Percentiles rank a stretch among this genome's conserved stretches.
These are phyloP conservation scores for Fibroporia radiculosa DNA, from an alignment of 768 basidiomycete species.

Conservation along the genomic window DNA sequence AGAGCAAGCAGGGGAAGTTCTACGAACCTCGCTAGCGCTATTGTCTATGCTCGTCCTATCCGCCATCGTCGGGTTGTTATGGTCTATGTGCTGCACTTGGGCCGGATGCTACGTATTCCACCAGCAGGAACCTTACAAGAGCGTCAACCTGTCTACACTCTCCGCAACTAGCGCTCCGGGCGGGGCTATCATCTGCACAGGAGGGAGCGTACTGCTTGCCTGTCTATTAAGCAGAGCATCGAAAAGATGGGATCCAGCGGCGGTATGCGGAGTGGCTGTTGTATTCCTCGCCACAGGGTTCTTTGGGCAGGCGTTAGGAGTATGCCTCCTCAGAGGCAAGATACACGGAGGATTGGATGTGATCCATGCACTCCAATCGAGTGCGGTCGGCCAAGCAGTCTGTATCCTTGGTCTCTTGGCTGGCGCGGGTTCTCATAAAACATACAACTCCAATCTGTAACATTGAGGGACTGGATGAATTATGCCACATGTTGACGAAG, in stretches of 20 bases:
- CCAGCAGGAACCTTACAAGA: neutral
- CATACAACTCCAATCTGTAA: neutral
- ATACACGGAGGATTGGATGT: neutral
- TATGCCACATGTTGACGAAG: too few relatives aligned
- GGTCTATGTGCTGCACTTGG: neutral
- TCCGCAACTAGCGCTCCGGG: neutral
- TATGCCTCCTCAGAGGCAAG: neutral
- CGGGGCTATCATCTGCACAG: neutral
- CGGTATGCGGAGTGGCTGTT: too few relatives aligned
- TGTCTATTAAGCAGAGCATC: neutral
- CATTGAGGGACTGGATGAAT: neutral
- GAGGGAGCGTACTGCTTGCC: neutral
- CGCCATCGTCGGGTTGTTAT: neutral
- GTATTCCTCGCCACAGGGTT: neutral
- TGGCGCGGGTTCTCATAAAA: neutral
- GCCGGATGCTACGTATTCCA: neutral
- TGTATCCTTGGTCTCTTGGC: neutral
- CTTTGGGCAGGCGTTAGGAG: neutral
- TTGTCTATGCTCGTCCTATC: too few relatives aligned
- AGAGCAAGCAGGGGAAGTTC: too few relatives aligned
- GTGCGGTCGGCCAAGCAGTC: neutral
- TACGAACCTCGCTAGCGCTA: too few relatives aligned
- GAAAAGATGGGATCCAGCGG: neutral
- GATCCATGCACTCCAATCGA: neutral
- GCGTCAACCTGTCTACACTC: neutral